These are phyloP conservation scores for Magnaporthiopsis rhizophila DNA, from an alignment of 2,329 filamentous ascomycete species.

Conservation along the genomic window DNA sequence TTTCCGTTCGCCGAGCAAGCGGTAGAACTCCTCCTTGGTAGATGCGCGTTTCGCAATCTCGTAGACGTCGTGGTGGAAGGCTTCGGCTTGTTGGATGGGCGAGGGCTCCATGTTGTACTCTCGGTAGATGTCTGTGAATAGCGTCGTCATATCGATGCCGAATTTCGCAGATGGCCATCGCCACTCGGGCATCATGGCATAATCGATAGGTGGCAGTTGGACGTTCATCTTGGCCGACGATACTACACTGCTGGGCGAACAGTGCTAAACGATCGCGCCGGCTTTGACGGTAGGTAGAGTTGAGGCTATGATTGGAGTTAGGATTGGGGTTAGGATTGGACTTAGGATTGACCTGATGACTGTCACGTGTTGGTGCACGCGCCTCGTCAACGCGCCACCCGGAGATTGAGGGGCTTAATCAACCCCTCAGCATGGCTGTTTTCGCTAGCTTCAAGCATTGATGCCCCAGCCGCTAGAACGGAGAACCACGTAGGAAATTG, in stretches of 20 bases:
- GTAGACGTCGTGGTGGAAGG: slow-evolving; percentile 1
- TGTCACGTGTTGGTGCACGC: background rate
- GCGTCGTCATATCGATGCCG: background rate
- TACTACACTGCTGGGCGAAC: background rate
- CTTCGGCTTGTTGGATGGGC: background rate
- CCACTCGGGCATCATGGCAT: background rate
- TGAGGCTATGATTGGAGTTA: background rate
- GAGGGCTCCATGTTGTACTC: background rate
- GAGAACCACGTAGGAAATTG: no score
- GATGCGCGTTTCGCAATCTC: background rate
- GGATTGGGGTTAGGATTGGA: background rate
- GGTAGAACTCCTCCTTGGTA: background rate
- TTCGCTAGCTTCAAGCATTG: no score
- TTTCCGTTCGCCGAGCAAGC: background rate
- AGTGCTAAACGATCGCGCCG: no score
- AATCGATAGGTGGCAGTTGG: background rate
- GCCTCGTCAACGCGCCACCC: background rate
- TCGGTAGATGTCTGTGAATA: background rate
- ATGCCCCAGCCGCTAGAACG: no score
- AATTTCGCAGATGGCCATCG: background rate
- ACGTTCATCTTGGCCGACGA: background rate
- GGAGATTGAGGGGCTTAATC: background rate
- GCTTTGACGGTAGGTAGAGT: background rate
- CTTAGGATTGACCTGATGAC: background rate
- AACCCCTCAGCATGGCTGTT: background rate